phyloP scores from a whole-genome alignment of 805 yeast species.

The Candida tammaniensis region DNA sequence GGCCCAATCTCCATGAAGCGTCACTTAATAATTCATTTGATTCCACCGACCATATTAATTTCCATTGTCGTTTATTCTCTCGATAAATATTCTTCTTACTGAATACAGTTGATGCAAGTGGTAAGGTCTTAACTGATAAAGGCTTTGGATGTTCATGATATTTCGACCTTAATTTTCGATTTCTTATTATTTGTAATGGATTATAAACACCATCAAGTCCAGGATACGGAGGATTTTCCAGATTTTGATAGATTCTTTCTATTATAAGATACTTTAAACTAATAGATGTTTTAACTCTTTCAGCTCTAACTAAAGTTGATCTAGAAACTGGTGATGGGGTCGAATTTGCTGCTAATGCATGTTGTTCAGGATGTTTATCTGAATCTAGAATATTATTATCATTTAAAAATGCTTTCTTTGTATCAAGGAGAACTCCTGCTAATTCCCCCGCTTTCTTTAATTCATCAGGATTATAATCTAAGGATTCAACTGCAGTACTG shows the following conservation, averaged over 20 bases:
- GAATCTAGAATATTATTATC: slow-evolving; percentile 42
- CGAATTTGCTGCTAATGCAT: background rate
- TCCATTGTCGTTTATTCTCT: slow-evolving; percentile 32
- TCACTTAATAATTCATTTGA: slow-evolving; percentile 58
- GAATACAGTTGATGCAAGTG: slow-evolving; percentile 66
- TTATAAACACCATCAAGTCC: slow-evolving; percentile 71
- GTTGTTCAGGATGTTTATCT: slow-evolving; percentile 1
- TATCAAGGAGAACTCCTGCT: slow-evolving; percentile 38
- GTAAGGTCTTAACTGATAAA: slow-evolving; percentile 46
- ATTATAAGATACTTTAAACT: slow-evolving; percentile 49
- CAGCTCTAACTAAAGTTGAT: slow-evolving; percentile 44
- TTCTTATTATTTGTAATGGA: slow-evolving; percentile 79
- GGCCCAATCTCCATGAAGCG: slow-evolving; percentile 52
- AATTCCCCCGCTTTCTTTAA: slow-evolving; percentile 23
- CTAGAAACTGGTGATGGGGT: slow-evolving; percentile 23
- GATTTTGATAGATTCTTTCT: slow-evolving; percentile 35
- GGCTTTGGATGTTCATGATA: slow-evolving; percentile 47
- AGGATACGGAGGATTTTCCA: slow-evolving; percentile 26
- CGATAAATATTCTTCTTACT: slow-evolving; percentile 30
- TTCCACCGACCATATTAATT: slow-evolving; percentile 64
- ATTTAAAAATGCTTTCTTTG: slow-evolving; percentile 39
- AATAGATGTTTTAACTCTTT: slow-evolving; percentile 45
- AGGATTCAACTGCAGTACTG: slow-evolving; percentile 13
- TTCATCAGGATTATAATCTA: slow-evolving; percentile 19
- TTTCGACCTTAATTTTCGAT: slow-evolving; percentile 57